These are phyloP conservation scores for Cercospora sp. DNA, from an alignment of 2,329 filamentous ascomycete species.

Conservation along the genomic window DNA sequence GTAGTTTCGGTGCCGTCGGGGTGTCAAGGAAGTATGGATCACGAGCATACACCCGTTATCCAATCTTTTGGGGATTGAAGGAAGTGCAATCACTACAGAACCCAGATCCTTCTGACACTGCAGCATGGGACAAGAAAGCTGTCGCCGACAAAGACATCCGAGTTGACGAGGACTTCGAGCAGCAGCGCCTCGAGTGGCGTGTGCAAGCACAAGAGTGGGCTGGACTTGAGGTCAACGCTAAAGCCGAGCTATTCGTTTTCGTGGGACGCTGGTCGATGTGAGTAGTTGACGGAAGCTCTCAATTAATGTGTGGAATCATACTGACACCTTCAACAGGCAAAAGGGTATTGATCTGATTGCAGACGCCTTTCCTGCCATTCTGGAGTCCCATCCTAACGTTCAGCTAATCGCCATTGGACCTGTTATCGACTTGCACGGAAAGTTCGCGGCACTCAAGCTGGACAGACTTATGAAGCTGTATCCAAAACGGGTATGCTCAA, in stretches of 20 bases:
- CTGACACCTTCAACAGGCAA: conserved; percentile 40
- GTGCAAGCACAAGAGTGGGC: conserved; percentile 68
- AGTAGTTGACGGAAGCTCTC: too few species aligned
- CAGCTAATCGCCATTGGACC: conserved; percentile 64
- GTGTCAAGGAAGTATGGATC: conserved; percentile 67
- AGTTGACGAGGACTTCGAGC: conserved; percentile 57
- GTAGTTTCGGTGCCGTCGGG: conserved; percentile 61
- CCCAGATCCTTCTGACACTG: conserved; percentile 63
- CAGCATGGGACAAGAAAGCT: conserved; percentile 56
- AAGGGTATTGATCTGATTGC: conserved; percentile 68
- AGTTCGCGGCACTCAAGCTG: conserved; percentile 65
- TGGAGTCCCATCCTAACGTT: conserved; percentile 58
- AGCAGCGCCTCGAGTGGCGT: conserved; percentile 52
- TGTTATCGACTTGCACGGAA: conserved; percentile 65
- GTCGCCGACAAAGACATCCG: conserved; percentile 50
- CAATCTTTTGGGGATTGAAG: conserved; percentile 65
- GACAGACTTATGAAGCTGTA: conserved; percentile 63
- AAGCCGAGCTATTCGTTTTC: conserved; percentile 65
- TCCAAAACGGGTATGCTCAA: conserved; percentile 62
- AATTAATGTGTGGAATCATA: too few species aligned
- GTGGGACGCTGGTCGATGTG: conserved; percentile 64
- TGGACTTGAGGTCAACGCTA: conserved; percentile 58
- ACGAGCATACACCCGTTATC: conserved; percentile 63
- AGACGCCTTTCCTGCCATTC: conserved; percentile 62
- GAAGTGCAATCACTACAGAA: conserved; percentile 64